These are phyloP conservation scores for Botrytis sinoallii DNA, from an alignment of 2,329 filamentous ascomycete species.

Conservation along the genomic window DNA sequence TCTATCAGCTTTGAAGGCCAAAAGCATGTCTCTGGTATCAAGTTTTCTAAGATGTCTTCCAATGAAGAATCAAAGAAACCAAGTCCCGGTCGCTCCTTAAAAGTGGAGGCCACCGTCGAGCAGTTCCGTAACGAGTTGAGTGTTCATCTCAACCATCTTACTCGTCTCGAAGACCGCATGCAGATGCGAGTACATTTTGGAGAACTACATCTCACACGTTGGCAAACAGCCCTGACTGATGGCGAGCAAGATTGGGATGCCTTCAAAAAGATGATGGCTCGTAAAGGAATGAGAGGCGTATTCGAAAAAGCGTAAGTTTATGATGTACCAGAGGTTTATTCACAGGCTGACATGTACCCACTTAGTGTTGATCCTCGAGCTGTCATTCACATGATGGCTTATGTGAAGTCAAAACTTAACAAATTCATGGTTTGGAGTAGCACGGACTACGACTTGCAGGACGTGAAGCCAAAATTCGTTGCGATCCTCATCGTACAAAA, in stretches of 20 bases:
- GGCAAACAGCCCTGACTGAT: conserved; percentile 25
- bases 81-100: neutral
- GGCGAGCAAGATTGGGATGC: conserved; percentile 24
- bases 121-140: conserved; percentile 23
- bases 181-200: conserved; percentile 38
- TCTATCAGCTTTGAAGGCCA: neutral
- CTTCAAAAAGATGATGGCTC: conserved; percentile 33
- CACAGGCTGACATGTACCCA: neutral
- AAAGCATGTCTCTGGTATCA: neutral
- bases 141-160: conserved; percentile 26
- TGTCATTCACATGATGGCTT: conserved; percentile 24
- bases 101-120: conserved; percentile 2
- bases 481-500: conserved; percentile 29
- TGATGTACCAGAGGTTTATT: neutral
- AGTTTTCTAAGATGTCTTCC: neutral
- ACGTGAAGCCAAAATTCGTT: conserved; percentile 29
- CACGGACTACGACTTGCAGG: conserved; percentile 9
- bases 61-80: neutral
- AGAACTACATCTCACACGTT: conserved; percentile 28
- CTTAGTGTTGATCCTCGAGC: conserved; percentile 24
- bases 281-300: conserved; percentile 25
- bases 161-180: conserved; percentile 32
- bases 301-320: conserved; percentile 36
- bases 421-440: conserved; percentile 27
- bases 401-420: conserved; percentile 21